These are phyloP conservation scores for Colletotrichum sp. DNA, from an alignment of 2,329 filamentous ascomycete species.

Conservation along the genomic window DNA sequence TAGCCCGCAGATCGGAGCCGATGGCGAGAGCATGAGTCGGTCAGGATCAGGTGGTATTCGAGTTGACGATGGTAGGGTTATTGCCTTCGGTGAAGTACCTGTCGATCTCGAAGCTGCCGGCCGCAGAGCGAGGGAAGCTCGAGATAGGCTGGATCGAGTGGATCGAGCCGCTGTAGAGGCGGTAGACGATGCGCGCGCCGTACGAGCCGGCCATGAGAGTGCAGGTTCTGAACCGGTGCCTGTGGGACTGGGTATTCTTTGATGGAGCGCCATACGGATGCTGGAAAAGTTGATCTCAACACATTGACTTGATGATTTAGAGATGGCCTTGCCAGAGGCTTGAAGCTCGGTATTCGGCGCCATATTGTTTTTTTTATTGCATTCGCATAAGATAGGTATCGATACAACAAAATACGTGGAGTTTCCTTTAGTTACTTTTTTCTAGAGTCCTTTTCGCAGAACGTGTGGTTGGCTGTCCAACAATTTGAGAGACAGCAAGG, in stretches of 20 bases:
- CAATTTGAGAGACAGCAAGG: not conserved
- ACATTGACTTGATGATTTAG: not conserved
- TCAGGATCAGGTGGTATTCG: constrained; percentile 19
- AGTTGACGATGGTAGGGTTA: constrained; percentile 1
- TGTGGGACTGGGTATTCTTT: not conserved
- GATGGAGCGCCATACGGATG: not conserved
- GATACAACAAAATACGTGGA: not conserved
- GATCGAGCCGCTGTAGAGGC: not conserved
- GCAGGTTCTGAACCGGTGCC: not conserved
- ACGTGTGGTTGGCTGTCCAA: not conserved
- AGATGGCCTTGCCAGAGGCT: not conserved
- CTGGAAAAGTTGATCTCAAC: not conserved
- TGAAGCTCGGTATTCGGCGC: not conserved
- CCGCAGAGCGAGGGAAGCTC: not conserved
- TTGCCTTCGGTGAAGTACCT: constrained; percentile 12
- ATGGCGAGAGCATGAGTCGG: constrained; percentile 8
- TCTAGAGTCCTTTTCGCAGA: not conserved
- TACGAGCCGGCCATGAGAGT: not conserved
- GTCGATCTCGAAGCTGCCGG: constrained; percentile 1
- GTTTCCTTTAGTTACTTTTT: not conserved
- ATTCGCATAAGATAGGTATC: not conserved
- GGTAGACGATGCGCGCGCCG: not conserved
- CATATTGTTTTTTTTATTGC: not conserved
- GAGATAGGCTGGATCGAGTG: not conserved
- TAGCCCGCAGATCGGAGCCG: not conserved